Conservation (phyloP, 2,329 filamentous ascomycete genomes). For the Verticillium nonalfalfae region DNA sequence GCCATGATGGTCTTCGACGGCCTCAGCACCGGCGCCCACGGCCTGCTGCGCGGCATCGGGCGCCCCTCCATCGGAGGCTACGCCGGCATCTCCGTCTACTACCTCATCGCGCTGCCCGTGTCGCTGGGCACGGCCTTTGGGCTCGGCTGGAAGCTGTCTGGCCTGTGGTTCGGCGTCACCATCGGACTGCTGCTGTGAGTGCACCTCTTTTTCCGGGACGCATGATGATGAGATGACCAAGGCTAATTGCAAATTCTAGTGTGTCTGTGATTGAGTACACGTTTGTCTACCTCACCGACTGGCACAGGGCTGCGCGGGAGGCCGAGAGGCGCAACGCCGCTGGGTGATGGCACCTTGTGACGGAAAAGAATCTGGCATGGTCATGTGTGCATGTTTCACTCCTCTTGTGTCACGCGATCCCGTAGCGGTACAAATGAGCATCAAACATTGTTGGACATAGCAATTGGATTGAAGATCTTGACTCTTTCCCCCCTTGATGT, state of each 20-base stretch:
- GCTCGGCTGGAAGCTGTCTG: conserved; percentile 67
- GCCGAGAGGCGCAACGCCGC: conserved; percentile 44
- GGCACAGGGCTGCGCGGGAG: conserved; percentile 46
- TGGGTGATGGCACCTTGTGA: conserved; percentile 20
- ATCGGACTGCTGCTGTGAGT: conserved; percentile 59
- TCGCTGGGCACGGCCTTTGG: conserved; percentile 75
- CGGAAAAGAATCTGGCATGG: background rate
- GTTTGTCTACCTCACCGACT: conserved; percentile 45
- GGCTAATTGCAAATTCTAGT: conserved; percentile 21
- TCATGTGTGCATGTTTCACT: background rate
- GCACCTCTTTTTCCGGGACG: conserved; percentile 16
- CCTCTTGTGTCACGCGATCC: background rate
- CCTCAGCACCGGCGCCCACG: conserved; percentile 72
- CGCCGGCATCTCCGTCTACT: conserved; percentile 81
- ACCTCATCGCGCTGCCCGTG: conserved; percentile 77
- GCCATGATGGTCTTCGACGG: conserved; percentile 89
- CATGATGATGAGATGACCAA: conserved; percentile 1
- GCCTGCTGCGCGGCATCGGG: conserved; percentile 79
- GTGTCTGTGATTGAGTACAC: conserved; percentile 47
- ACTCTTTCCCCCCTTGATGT: too few relatives aligned
- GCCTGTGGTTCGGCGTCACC: conserved; percentile 75
- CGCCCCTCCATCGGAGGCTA: conserved; percentile 87
- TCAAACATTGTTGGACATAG: too few relatives aligned
- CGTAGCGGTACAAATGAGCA: too few relatives aligned
- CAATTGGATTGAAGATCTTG: too few relatives aligned